Evolutionary conservation across 345 rosid genomes (phyloP).

Genomic region (Diplotaxis tenuifolia): DNA sequence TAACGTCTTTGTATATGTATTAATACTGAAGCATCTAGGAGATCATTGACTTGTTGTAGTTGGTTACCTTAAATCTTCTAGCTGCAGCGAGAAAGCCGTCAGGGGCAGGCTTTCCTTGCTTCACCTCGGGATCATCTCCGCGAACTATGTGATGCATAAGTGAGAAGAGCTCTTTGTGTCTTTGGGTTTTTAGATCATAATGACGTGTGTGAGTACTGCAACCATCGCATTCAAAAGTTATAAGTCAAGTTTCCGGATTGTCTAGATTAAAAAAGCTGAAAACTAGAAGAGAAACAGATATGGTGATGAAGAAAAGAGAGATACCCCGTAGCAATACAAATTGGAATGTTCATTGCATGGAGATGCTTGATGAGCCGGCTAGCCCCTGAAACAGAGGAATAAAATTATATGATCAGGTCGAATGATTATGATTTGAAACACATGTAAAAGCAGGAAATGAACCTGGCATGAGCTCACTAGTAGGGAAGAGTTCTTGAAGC

Average conservation of each 20-base stretch:
- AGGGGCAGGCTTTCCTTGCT: conserved; percentile 91
- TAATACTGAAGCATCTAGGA: background rate
- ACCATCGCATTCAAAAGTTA: conserved; percentile 3
- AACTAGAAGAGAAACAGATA: background rate
- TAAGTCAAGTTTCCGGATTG: background rate
- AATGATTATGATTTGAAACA: background rate
- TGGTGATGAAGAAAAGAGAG: conserved; percentile 11
- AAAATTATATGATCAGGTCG: background rate
- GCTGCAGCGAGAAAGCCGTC: conserved; percentile 88
- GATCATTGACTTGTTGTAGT: background rate
- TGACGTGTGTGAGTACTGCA: conserved; percentile 78
- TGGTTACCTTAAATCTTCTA: conserved; percentile 78
- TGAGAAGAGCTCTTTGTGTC: conserved; percentile 72
- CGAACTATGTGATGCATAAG: conserved; percentile 94
- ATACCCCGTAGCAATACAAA: conserved; percentile 88
- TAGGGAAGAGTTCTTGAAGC: conserved; percentile 71
- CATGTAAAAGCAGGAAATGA: background rate
- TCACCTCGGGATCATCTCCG: conserved; percentile 98
- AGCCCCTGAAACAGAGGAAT: conserved; percentile 55
- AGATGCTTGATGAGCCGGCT: conserved; percentile 68
- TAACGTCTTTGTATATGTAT: background rate
- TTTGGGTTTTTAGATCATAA: conserved; percentile 81
- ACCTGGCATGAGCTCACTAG: conserved; percentile 92
- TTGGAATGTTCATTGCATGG: conserved; percentile 71
- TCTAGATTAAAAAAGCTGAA: background rate